Base-by-base conservation (phyloP, 345 rosid species). In the Odontarrhena argentea region DNA sequence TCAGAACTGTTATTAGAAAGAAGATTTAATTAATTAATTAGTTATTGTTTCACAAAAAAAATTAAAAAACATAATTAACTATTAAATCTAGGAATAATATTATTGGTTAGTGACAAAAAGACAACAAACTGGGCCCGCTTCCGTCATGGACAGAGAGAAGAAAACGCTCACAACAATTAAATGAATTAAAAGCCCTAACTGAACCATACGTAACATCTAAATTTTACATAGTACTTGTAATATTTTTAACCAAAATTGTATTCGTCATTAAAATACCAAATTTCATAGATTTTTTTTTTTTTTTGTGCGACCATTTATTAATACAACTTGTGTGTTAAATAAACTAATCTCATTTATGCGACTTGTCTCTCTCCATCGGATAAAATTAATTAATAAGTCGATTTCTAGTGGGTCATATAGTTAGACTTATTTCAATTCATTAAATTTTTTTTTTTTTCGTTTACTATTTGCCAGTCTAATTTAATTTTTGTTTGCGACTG, bases 101-200 rank as follows among this genome's bases (percentile, higher is more conserved):
- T 15, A 64, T 66, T 32, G 42, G 50, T 38, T 41, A 18, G 12
- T 30, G 14, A 32, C 35, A 51, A 12, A 41, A 65, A 42, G 60
- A 60, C 46, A 69, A 26, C 67, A 5, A 3, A 11, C 42, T 25
- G 54, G 32, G 2, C 12, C 63, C 37, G 63, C 50, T 62, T 14
- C 40, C 75, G 63, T 70, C 69, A 70, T 63, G 15, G 57, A 62
- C 25, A 63, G 30, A 54, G 30, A 54, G 32, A 28, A 71, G 45
- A 55, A 67, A 64, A 71, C 46, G 65, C 24, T 57, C 65, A 71
- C 47, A 49, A 22, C 60, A 64, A 64, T 71, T 55, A 56, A 63
- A 64, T 64, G 60, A 49, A 63, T 38, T 2, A 48, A 37, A 51
- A 32, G 5, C 49, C 37, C 70, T 41, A 35, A 64, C 70, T 46